phyloP scores from a whole-genome alignment of 257 asterid genomes.

The Solanum arcanum region DNA sequence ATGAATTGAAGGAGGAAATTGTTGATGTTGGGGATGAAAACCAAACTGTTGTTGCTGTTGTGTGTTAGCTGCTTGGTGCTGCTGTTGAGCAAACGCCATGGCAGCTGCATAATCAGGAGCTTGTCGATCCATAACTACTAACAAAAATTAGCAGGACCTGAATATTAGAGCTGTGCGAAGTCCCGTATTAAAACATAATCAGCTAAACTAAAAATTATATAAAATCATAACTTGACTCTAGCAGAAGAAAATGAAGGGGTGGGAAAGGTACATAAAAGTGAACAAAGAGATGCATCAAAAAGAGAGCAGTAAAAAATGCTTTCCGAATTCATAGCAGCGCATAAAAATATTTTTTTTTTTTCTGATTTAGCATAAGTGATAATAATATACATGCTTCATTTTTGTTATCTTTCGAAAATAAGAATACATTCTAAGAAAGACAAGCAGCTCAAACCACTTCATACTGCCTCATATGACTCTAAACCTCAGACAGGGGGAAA shows the following conservation, averaged over 20 bases:
- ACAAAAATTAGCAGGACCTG: background rate
- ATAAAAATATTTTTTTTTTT: background rate
- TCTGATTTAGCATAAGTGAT: background rate
- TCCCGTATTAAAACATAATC: background rate
- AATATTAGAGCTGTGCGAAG: background rate
- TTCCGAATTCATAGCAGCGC: background rate
- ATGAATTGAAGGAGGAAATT: slow-evolving; percentile 65
- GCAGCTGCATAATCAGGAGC: slow-evolving; percentile 78
- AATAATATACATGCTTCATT: background rate
- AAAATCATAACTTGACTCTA: background rate
- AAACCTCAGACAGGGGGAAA: background rate
- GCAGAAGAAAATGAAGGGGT: background rate
- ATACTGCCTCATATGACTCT: background rate
- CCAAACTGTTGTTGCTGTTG: slow-evolving; percentile 63
- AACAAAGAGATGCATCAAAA: background rate
- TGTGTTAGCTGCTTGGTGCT: slow-evolving; percentile 36
- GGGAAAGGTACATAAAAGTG: background rate
- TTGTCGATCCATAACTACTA: slow-evolving; percentile 63
- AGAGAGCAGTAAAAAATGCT: background rate
- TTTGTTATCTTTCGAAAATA: background rate
- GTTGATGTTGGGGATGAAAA: slow-evolving; percentile 87
- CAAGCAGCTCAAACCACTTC: background rate
- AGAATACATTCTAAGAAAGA: background rate
- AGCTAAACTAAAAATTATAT: background rate
- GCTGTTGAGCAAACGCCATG: slow-evolving; percentile 72